These are phyloP conservation scores for Tylopilus subfusipes DNA, from an alignment of 768 basidiomycete genomes.

Conservation along the genomic window DNA sequence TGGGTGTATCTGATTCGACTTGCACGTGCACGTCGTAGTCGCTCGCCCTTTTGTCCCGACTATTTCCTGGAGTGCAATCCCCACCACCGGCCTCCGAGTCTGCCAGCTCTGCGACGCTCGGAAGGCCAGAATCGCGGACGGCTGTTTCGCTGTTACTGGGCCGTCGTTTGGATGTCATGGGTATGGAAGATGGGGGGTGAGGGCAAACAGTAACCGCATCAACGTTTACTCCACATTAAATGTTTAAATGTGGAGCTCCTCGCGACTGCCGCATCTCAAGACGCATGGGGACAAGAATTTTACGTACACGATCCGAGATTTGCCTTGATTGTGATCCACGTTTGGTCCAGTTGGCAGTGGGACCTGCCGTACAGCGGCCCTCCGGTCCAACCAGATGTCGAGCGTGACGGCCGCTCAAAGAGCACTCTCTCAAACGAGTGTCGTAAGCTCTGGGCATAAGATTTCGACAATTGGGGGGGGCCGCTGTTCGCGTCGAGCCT, in stretches of 20 bases:
- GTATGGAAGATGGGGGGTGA: neutral
- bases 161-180: conserved; percentile 16
- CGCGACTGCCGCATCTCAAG: too few species aligned
- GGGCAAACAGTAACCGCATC: neutral
- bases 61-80: neutral
- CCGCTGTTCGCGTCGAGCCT: too few species aligned
- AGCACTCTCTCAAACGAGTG: neutral
- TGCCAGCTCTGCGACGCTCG: conserved; percentile 10
- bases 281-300: too few species aligned
- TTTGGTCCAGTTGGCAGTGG: too few species aligned
- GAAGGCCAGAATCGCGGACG: neutral
- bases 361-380: too few species aligned
- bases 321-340: too few species aligned
- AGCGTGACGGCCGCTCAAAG: neutral
- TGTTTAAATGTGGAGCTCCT: too few species aligned
- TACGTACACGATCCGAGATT: too few species aligned
- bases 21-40: conserved; percentile 5
- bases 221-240: too few species aligned
- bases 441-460: neutral
- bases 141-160: neutral
- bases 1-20: conserved; percentile 39
- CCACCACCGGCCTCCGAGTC: conserved; percentile 6
- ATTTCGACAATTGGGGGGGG: neutral
- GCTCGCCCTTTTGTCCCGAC: conserved; percentile 14
- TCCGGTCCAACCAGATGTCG: too few species aligned